A percentile compares a stretch with the other conserved stretches of the same genome.
These are phyloP conservation scores for Termitomyces sp. DNA, from an alignment of 768 basidiomycete genomes.

Conservation along the genomic window DNA sequence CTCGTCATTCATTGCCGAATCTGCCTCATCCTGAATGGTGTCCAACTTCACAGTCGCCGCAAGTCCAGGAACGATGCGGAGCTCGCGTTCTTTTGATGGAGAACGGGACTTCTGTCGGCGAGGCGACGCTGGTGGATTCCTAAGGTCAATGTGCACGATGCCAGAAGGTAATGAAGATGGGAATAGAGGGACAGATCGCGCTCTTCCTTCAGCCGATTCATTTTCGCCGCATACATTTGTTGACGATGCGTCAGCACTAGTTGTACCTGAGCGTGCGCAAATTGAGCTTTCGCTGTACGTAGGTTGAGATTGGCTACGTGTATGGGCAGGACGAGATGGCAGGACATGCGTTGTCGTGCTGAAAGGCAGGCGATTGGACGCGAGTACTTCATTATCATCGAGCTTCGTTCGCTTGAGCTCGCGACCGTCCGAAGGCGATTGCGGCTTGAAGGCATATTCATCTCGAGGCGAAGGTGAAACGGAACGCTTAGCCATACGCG, in stretches of 20 bases:
- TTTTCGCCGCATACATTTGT: conserved; percentile 13
- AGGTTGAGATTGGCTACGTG: conserved; percentile 31
- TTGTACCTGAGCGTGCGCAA: conserved; percentile 21
- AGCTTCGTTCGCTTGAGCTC: conserved; percentile 32
- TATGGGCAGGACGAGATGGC: conserved; percentile 17
- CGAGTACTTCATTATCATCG: conserved; percentile 13
- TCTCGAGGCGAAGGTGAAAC: conserved; percentile 30
- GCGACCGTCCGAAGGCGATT: conserved; percentile 22
- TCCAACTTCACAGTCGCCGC: conserved; percentile 8
- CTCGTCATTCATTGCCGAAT: conserved; percentile 18
- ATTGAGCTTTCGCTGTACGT: conserved; percentile 14
- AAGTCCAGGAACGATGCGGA: conserved; percentile 21
- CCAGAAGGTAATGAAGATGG: conserved; percentile 17
- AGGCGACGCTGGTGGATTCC: conserved; percentile 36
- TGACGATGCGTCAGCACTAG: conserved; percentile 12
- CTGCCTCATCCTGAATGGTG: conserved; percentile 17
- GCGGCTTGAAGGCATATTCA: conserved; percentile 20
- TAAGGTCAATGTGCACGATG: conserved; percentile 34
- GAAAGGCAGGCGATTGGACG: conserved; percentile 10
- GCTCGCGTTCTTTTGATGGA: conserved; percentile 34
- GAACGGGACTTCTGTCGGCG: conserved; percentile 34
- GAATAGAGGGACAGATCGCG: conserved; percentile 42
- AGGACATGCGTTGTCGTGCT: conserved; percentile 6
- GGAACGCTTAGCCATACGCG: conserved; percentile 29
- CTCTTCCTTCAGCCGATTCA: conserved; percentile 23